phyloP scores from a whole-genome alignment of 345 rosid genomes.

The Lagerstroemia speciosa region DNA sequence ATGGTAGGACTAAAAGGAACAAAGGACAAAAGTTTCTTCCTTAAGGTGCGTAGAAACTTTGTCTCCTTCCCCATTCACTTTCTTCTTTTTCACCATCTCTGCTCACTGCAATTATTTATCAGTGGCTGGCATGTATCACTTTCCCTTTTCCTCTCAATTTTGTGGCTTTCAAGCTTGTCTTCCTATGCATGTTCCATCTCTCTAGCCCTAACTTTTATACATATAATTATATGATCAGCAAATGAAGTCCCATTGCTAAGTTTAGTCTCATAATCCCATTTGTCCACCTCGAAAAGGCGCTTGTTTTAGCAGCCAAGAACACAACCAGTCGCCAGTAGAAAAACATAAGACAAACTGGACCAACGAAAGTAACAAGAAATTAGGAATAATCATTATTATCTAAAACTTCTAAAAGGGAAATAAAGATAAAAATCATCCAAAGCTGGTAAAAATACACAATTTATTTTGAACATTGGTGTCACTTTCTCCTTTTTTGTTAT shows the following conservation, averaged over 20 bases:
- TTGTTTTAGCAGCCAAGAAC: background rate
- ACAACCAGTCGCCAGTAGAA: background rate
- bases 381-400: background rate
- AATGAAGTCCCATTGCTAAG: background rate
- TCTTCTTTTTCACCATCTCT: background rate
- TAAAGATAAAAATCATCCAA: background rate
- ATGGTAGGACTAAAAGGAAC: too few relatives aligned
- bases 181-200: background rate
- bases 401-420: background rate
- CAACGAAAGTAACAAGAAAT: background rate
- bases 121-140: background rate
- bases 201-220: too few relatives aligned
- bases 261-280: background rate
- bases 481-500: slow-evolving; percentile 1
- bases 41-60: background rate
- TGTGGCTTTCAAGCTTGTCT: slow-evolving; percentile 30
- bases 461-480: too few relatives aligned
- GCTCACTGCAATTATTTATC: too few relatives aligned
- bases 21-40: background rate
- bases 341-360: too few relatives aligned
- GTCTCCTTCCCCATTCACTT: slow-evolving; percentile 19
- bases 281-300: background rate
- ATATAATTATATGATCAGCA: background rate
- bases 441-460: background rate
- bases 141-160: slow-evolving; percentile 6